Percentiles rank a stretch among this genome's conserved stretches.
phyloP scores from a whole-genome alignment of 352 stramenopile species.

The Phytophthora foliorum region DNA sequence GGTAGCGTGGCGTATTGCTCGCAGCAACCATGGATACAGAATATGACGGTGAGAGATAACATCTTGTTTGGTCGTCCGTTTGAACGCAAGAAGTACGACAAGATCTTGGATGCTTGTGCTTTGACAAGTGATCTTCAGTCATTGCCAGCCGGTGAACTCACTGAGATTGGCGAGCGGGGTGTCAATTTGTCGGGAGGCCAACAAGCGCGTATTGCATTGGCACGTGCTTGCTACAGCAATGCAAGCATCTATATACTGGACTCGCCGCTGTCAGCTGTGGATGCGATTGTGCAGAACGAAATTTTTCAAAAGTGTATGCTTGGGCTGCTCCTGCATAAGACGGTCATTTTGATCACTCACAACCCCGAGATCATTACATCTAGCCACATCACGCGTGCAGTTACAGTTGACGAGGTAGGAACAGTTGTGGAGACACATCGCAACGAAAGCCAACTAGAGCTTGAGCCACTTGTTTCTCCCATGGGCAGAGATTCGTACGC shows the following conservation, averaged over 20 bases:
- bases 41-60: constrained; percentile 95
- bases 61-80: constrained; percentile 93
- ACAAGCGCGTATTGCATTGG: constrained; percentile 82
- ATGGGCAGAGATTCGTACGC: constrained; percentile 15
- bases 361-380: constrained; percentile 78
- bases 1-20: constrained; percentile 73
- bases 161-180: constrained; percentile 96
- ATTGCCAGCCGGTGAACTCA: constrained; percentile 89
- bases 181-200: constrained; percentile 96
- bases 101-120: constrained; percentile 82
- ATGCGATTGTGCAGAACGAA: constrained; percentile 94
- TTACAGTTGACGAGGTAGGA: constrained; percentile 35
- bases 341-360: constrained; percentile 94
- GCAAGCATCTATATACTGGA: constrained; percentile 90
- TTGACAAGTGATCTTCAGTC: constrained; percentile 86
- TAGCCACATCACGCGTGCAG: constrained; percentile 22
- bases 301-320: constrained; percentile 86
- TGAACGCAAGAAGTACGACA: constrained; percentile 59
- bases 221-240: constrained; percentile 80
- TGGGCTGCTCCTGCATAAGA: constrained; percentile 56
- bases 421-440: constrained; percentile 24
- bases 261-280: constrained; percentile 93
- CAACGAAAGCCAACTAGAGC: constrained; percentile 14
- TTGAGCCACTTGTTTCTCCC: constrained; percentile 34
- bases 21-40: constrained; percentile 96